Percentiles rank a stretch among this genome's conserved stretches.
Conservation (phyloP, 352 stramenopile species). For the Nothophytophthora sp. region DNA sequence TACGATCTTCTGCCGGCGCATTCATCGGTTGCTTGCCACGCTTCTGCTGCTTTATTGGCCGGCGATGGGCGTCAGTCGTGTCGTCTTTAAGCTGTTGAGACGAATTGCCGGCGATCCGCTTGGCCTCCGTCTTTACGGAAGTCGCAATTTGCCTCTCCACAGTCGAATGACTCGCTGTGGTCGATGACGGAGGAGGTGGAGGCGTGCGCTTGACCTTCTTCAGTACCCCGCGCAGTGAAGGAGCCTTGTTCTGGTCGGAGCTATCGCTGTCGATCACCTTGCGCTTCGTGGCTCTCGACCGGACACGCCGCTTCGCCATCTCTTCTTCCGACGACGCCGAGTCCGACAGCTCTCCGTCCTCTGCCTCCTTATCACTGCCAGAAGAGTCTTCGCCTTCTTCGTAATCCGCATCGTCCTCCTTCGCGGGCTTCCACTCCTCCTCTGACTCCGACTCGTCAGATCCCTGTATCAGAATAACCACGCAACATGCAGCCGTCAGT, state of each 20-base stretch:
- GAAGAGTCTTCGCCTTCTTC: conserved; percentile 31
- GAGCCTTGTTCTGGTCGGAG: conserved; percentile 41
- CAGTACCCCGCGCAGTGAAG: not conserved
- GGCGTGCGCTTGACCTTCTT: conserved; percentile 24
- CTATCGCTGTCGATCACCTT: conserved; percentile 58
- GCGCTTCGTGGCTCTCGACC: conserved; percentile 35
- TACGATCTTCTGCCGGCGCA: conserved; percentile 18
- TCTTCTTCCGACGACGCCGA: conserved; percentile 33
- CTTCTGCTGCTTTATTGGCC: conserved; percentile 78
- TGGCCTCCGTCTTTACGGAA: conserved; percentile 17
- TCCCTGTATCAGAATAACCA: too few relatives aligned
- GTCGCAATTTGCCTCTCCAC: conserved; percentile 15
- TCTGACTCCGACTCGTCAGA: conserved; percentile 39
- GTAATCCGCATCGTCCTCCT: too few relatives aligned
- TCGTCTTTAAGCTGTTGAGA: conserved; percentile 20
- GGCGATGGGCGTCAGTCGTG: conserved; percentile 50
- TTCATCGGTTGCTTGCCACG: conserved; percentile 18
- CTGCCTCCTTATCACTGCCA: too few relatives aligned
- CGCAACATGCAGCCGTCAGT: too few relatives aligned
- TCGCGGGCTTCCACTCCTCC: conserved; percentile 49
- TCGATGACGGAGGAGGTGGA: conserved; percentile 3
- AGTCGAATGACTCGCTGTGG: conserved; percentile 7
- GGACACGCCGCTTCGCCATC: conserved; percentile 22
- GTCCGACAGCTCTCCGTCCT: conserved; percentile 38
- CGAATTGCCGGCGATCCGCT: conserved; percentile 6